Conservation (phyloP, 2,329 filamentous ascomycete species). For the Arthrinium phaeospermum region DNA sequence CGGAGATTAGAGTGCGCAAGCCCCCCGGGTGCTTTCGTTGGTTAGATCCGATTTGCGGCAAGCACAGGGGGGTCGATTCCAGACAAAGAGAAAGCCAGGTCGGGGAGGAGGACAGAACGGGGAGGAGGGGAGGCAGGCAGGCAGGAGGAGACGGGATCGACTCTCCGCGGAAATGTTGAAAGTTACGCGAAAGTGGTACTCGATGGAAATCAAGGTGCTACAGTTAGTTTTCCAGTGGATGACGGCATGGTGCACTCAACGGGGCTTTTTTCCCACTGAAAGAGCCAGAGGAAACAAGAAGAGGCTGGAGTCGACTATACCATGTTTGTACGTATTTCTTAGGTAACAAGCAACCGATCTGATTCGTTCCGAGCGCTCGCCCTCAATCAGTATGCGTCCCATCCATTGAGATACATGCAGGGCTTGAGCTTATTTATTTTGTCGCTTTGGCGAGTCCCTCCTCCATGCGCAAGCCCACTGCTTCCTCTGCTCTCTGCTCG, state of each 20-base stretch:
- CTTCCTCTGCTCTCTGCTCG: not conserved
- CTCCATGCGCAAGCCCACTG: not conserved
- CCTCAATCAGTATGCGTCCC: not conserved
- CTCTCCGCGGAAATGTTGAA: constrained; percentile 12
- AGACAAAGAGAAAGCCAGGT: not conserved
- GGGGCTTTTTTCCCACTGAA: not conserved
- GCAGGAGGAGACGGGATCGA: not conserved
- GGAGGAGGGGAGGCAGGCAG: not conserved
- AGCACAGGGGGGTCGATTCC: not conserved
- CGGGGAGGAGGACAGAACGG: not conserved
- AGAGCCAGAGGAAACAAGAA: constrained; percentile 3
- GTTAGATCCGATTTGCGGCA: not conserved
- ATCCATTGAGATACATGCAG: not conserved
- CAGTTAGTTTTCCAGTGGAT: not conserved
- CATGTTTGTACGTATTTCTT: constrained; percentile 7
- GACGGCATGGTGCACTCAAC: constrained; percentile 4
- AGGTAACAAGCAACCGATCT: not conserved
- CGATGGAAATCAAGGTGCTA: not conserved
- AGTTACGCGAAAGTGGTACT: not conserved
- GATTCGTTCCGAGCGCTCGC: not conserved
- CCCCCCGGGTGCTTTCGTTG: not conserved
- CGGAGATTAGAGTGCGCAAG: not conserved
- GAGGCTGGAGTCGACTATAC: not conserved
- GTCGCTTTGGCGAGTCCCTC: not conserved
- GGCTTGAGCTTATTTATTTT: not conserved